Evolutionary conservation across 768 basidiomycete genomes (phyloP).

Genomic region (Rossbeevera mucosa): DNA sequence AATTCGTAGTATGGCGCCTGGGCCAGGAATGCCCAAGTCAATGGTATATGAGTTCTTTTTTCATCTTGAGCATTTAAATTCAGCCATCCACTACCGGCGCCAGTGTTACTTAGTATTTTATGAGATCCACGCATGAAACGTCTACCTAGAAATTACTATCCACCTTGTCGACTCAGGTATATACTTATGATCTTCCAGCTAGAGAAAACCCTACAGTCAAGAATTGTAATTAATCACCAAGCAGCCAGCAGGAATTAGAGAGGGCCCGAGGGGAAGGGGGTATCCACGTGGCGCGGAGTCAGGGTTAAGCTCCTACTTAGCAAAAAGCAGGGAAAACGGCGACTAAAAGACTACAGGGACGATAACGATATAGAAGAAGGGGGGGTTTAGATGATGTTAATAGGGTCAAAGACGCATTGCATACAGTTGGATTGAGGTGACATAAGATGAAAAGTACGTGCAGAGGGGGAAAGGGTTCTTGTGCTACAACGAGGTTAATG

Average conservation of each 20-base stretch:
- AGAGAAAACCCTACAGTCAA: not conserved
- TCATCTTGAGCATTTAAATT: no score
- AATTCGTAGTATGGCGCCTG: no score
- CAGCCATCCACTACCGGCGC: no score
- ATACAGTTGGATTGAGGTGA: conserved; percentile 7
- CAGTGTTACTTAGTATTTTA: no score
- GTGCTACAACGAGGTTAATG: conserved; percentile 10
- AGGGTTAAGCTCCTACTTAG: conserved; percentile 1
- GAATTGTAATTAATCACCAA: not conserved
- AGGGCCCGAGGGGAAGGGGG: not conserved
- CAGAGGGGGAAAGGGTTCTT: not conserved
- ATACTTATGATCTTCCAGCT: not conserved
- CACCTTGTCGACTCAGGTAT: no score
- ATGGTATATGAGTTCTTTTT: no score
- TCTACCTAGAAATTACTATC: no score
- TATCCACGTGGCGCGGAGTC: not conserved
- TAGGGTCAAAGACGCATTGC: conserved; percentile 1
- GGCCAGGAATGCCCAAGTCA: no score
- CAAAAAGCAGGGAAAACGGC: not conserved
- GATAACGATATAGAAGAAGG: not conserved
- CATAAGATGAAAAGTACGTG: conserved; percentile 9
- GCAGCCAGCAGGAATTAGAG: not conserved
- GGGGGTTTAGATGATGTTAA: not conserved
- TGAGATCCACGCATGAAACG: no score
- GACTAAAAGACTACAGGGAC: not conserved